Evolutionary conservation across 495 filamentous ascomycete species (phyloP).

Genomic region (Podospora comata): DNA sequence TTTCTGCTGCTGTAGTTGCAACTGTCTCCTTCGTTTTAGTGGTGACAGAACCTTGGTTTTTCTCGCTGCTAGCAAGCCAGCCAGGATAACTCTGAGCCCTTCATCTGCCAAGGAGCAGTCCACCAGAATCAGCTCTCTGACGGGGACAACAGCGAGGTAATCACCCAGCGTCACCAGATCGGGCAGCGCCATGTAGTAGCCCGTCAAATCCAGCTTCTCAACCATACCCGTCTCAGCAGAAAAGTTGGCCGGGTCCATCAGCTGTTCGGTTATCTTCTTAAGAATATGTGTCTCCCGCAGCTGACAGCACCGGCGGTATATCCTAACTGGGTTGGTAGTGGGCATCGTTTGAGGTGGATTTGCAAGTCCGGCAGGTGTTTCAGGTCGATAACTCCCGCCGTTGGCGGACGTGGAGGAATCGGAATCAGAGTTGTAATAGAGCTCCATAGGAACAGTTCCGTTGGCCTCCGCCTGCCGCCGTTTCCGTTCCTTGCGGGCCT

Average conservation of each 20-base stretch:
- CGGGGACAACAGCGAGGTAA: conserved; percentile 89
- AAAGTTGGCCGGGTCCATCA: conserved; percentile 63
- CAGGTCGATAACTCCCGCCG: conserved; percentile 3
- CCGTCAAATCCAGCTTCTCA: conserved; percentile 74
- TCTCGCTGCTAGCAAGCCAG: conserved; percentile 79
- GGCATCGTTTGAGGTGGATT: conserved; percentile 55
- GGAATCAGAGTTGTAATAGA: conserved; percentile 58
- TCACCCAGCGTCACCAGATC: conserved; percentile 86
- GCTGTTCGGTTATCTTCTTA: conserved; percentile 82
- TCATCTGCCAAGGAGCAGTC: conserved; percentile 84
- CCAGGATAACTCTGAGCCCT: conserved; percentile 78
- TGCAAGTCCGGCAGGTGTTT: conserved; percentile 39
- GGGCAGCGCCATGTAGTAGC: conserved; percentile 74
- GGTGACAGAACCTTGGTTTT: conserved; percentile 34
- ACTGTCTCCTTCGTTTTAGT: conserved; percentile 43
- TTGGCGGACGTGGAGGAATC: conserved; percentile 30
- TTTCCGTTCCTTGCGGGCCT: conserved; percentile 80
- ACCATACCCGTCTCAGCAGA: conserved; percentile 65
- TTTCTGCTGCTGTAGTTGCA: conserved; percentile 21
- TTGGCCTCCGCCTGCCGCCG: conserved; percentile 76
- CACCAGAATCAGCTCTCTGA: conserved; percentile 79
- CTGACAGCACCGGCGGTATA: conserved; percentile 94
- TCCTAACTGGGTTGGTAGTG: conserved; percentile 86
- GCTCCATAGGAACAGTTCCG: conserved; percentile 74
- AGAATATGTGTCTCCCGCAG: conserved; percentile 86